Base-by-base conservation (phyloP, 129 eudicot genomes). In the Tagetes patula region DNA sequence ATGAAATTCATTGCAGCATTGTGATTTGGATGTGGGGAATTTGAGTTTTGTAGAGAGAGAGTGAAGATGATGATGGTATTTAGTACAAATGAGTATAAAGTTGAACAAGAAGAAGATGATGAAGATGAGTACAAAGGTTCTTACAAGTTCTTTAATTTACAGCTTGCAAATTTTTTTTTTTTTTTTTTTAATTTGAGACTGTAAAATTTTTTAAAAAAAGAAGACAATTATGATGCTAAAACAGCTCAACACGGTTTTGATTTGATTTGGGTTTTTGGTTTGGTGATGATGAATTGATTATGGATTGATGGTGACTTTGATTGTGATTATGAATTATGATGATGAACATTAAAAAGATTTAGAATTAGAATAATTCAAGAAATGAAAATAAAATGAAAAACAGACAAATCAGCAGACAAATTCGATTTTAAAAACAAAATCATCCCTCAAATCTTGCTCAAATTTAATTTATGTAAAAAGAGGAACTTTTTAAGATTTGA, bases 191-290 rank as follows among this genome's bases (percentile, higher is more conserved):
- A 52, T 43, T 34, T 40, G 42, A 11, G 38, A 55, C 10, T 33
- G 8, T 10, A 42, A 45, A 55, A 8, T 42, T 0, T 32, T 3
- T 1, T 31, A 50, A 49, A 50, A 1, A 52, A 30, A 72, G 37
- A 56, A 38, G 11, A 52, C 6, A 55, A 20, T 45, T 75, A 61
- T 39, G 76, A 66, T 52, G 27, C 27, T 20, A 20, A 20, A 72
- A 76, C 82, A 80, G 83, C 85, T 72, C 84, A 79, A 81, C 82
- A 81, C 73, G 78, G 42, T 72, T 81, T 64, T 47, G n/a, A 47
- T 47, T 47, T 40, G 43, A 40, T 50, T 46, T 7, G 8, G 14
- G 30, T 71, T 49, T 47, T 79, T 59, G 31, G 56, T 63, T 42
- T 77, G 37, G 60, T 55, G 13, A 60, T 65, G 32, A 75, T 75